phyloP scores from a whole-genome alignment of 2,329 filamentous ascomycete species.

The Ceratocystis cacaofunesta region DNA sequence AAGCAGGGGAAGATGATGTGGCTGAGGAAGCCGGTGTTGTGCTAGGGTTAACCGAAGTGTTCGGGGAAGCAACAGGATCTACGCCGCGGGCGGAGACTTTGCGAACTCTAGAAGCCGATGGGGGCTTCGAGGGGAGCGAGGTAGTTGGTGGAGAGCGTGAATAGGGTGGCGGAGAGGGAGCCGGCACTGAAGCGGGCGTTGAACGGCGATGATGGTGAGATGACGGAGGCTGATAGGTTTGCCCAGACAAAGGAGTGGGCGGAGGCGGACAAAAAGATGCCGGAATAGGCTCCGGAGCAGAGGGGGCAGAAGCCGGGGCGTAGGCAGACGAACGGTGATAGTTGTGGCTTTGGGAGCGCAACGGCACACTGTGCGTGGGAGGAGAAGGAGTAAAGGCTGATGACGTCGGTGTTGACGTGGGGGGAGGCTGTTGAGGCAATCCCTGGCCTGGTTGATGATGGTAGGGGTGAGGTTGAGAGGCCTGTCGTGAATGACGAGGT shows the following conservation, averaged over 20 bases:
- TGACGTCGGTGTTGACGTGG: neutral
- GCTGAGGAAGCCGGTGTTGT: neutral
- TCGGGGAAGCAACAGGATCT: neutral
- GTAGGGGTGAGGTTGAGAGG: constrained; percentile 12
- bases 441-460: neutral
- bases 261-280: neutral
- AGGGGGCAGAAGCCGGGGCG: neutral
- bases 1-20: neutral
- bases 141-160: constrained; percentile 12
- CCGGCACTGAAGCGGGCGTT: neutral
- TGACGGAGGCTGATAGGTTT: neutral
- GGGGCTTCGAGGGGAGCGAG: constrained; percentile 8
- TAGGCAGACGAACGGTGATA: constrained; percentile 13
- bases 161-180: constrained; percentile 13
- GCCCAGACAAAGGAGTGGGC: neutral
- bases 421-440: neutral
- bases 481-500: constrained; percentile 13
- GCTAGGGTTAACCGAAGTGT: neutral
- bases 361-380: constrained; percentile 14
- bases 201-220: neutral
- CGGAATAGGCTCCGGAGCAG: neutral
- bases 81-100: constrained; percentile 9
- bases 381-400: constrained; percentile 14
- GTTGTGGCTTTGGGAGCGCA: constrained; percentile 16
- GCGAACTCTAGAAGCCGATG: constrained; percentile 7